Percentiles rank a stretch among this genome's conserved stretches.
Conservation (phyloP, 768 basidiomycete genomes). For the Kwoniella mangroviensis region DNA sequence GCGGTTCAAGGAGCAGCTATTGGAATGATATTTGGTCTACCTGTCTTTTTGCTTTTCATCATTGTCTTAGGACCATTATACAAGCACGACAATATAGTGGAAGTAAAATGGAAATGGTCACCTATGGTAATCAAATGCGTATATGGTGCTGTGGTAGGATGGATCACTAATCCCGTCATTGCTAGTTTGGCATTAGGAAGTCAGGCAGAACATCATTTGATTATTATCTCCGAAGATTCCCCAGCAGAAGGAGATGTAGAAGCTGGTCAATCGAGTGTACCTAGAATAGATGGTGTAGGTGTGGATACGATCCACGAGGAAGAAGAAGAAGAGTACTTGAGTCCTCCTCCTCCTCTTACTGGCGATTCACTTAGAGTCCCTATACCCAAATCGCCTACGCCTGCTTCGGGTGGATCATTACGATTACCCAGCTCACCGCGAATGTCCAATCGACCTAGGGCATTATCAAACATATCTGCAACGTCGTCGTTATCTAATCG, state of each 20-base stretch:
- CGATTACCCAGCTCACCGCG: neutral
- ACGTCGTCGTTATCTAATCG: neutral
- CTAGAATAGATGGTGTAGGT: neutral
- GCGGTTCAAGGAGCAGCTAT: constrained; percentile 52
- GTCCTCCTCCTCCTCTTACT: neutral
- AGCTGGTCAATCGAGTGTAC: neutral
- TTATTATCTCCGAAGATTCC: constrained; percentile 38
- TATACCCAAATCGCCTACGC: neutral
- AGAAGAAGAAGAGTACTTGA: constrained; percentile 21
- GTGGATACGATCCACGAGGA: neutral
- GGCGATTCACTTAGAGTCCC: neutral
- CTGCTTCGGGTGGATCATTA: constrained; percentile 2
- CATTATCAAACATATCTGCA: constrained; percentile 21
- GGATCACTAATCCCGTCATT: constrained; percentile 57
- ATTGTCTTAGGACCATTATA: constrained; percentile 57
- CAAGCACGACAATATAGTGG: constrained; percentile 43
- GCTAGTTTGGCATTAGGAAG: constrained; percentile 54
- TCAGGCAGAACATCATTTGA: constrained; percentile 56
- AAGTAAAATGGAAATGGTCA: constrained; percentile 44
- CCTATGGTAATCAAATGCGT: constrained; percentile 56
- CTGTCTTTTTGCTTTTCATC: constrained; percentile 55
- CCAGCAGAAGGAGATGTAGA: neutral
- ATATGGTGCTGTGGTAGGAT: constrained; percentile 54
- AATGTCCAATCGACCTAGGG: constrained; percentile 25
- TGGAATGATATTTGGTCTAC: constrained; percentile 55